Base-by-base conservation (phyloP, 257 asterid species). In the Capsicum chinense region DNA sequence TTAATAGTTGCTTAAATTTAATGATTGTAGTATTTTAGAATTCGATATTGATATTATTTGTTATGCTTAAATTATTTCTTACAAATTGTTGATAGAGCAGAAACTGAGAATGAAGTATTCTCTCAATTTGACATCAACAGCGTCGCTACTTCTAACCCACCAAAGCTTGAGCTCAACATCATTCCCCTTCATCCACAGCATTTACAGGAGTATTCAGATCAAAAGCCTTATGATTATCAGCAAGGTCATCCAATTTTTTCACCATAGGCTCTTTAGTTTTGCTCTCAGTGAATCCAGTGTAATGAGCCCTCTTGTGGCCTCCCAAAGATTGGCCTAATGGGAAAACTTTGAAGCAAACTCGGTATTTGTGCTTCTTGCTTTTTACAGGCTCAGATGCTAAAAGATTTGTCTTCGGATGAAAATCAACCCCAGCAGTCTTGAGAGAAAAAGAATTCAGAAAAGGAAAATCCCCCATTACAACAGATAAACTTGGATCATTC, bases 231-330 rank as follows among this genome's bases (percentile, higher is more conserved):
- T 47, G 78, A 68, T 62, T 78, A 48, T 86, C 90, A 67, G 56
- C 79, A 56, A 58, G 79, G 5, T 88, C 90, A 67, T 89, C 88
- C 81, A 78, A 26, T 14, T 69, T 85, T 83, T 35, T 81, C 14
- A 60, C 84, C 73, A 60, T 9, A 35, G 63, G 67, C 84, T 88
- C 92, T 42, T 62, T 81, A 42, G 21, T 73, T 85, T 79, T 91
- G 88, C 68, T 81, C 5, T 89, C 95, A 12, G 50, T 83, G 15
- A 14, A 48, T 17, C 85, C 91, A 68, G 48, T 80, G 86, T 88
- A 92, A 70, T 93, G 98, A 83, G 96, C 96, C 86, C 97, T 93
- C 90, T 88, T 93, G 89, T 95, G 99, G 3, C 98, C 99, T 37
- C 97, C 97, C 87, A 93, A 83, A 59, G 98, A 97, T 78, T 92